Percentiles rank a stretch among this genome's conserved stretches.
These are phyloP conservation scores for Cyphellophora attinorum DNA, from an alignment of 2,329 filamentous ascomycete genomes.

Conservation along the genomic window DNA sequence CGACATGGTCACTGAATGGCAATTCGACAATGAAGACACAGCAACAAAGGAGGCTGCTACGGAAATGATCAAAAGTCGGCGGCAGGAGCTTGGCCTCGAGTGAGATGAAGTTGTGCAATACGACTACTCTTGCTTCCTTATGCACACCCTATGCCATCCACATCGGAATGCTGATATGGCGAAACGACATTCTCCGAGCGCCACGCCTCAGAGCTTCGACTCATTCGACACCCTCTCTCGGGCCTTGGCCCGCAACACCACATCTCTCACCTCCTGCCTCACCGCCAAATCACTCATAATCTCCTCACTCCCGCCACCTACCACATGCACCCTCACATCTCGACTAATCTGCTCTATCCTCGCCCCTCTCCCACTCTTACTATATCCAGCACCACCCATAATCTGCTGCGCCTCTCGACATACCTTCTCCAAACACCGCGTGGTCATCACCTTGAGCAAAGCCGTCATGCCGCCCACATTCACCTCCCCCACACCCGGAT, in stretches of 20 bases:
- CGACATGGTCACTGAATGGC: conserved; percentile 77
- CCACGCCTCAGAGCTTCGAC: conserved; percentile 15
- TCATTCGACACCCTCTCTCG: conserved; percentile 14
- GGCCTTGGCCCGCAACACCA: conserved; percentile 21
- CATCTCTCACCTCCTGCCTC: conserved; percentile 62
- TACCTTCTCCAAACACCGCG: conserved; percentile 43
- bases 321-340: conserved; percentile 52
- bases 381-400: conserved; percentile 62
- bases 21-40: conserved; percentile 58
- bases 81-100: conserved; percentile 39
- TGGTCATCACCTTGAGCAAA: conserved; percentile 56
- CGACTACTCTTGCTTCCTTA: neutral
- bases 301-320: conserved; percentile 63
- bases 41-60: conserved; percentile 13
- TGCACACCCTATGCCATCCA: too few relatives aligned
- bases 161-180: conserved; percentile 3
- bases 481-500: conserved; percentile 30
- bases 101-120: conserved; percentile 4
- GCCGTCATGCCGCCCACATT: conserved; percentile 63
- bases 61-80: conserved; percentile 45
- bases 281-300: conserved; percentile 62
- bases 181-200: neutral
- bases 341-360: conserved; percentile 57
- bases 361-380: conserved; percentile 60
- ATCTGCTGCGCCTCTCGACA: conserved; percentile 48